A percentile compares a stretch with the other conserved stretches of the same genome.
phyloP scores from a whole-genome alignment of 83 land plant genomes.

The Thuja plicata region DNA sequence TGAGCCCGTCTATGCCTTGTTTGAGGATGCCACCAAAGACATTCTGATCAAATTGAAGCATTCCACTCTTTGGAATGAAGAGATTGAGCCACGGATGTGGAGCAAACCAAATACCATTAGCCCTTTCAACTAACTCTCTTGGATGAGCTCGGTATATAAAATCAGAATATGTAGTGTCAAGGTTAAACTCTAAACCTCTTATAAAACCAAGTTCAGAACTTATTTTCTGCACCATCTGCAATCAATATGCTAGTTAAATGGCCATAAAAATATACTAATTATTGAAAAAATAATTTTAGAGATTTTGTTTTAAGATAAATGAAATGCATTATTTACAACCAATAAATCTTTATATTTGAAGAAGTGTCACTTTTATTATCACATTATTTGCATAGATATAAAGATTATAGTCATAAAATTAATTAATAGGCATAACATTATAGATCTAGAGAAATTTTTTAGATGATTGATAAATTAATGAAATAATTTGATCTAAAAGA shows the following conservation, averaged over 20 bases:
- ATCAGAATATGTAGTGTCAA: slow-evolving; percentile 52
- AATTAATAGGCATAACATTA: too few species aligned
- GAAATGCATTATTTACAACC: too few species aligned
- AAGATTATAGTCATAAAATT: too few species aligned
- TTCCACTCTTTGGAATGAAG: slow-evolving; percentile 42
- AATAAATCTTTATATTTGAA: too few species aligned
- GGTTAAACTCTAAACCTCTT: slow-evolving; percentile 37
- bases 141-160: slow-evolving; percentile 61
- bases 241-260: not conserved
- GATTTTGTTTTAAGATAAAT: too few species aligned
- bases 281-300: too few species aligned
- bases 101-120: slow-evolving; percentile 64
- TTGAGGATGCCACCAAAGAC: slow-evolving; percentile 14
- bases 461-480: too few species aligned
- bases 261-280: too few species aligned
- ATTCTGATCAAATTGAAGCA: slow-evolving; percentile 19
- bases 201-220: slow-evolving; percentile 33
- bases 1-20: slow-evolving; percentile 25
- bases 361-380: too few species aligned
- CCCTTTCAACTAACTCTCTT: slow-evolving; percentile 40
- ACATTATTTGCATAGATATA: too few species aligned
- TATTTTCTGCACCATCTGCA: slow-evolving; percentile 32
- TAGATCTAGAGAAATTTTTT: too few species aligned
- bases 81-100: slow-evolving; percentile 85
- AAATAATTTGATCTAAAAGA: too few species aligned